These are phyloP conservation scores for Lentinula detonsa DNA, from an alignment of 768 basidiomycete species.

Conservation along the genomic window DNA sequence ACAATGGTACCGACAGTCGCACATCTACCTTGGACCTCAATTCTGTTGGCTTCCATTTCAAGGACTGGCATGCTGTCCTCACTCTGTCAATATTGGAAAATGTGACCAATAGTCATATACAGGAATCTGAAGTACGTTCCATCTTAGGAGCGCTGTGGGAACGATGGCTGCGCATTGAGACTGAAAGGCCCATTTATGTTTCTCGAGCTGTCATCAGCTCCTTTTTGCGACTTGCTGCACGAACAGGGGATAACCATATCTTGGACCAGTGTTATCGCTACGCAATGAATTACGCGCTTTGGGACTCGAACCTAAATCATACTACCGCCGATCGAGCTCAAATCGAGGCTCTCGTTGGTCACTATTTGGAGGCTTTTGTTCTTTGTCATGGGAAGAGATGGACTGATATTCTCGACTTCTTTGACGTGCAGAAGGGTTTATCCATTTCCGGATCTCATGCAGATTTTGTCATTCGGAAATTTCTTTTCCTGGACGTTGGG, in stretches of 20 bases:
- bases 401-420: slow-evolving; percentile 22
- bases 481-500: slow-evolving; percentile 21
- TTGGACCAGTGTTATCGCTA: slow-evolving; percentile 29
- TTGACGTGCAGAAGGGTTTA: slow-evolving; percentile 12
- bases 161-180: slow-evolving; percentile 26
- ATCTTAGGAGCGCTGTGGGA: slow-evolving; percentile 32
- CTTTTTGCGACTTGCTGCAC: slow-evolving; percentile 40
- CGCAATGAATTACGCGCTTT: slow-evolving; percentile 21
- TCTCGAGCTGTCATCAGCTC: slow-evolving; percentile 32
- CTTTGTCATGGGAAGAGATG: slow-evolving; percentile 20
- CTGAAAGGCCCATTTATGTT: slow-evolving; percentile 17
- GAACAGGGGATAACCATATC: slow-evolving; percentile 30
- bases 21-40: not conserved
- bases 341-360: slow-evolving; percentile 25
- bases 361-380: slow-evolving; percentile 26
- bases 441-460: slow-evolving; percentile 10
- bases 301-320: slow-evolving; percentile 12
- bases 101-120: slow-evolving; percentile 9
- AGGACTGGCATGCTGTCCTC: slow-evolving; percentile 35
- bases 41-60: not conserved
- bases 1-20: not conserved
- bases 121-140: slow-evolving; percentile 14
- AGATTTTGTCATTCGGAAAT: slow-evolving; percentile 20
- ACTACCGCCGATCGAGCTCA: slow-evolving; percentile 17
- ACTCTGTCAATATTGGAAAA: slow-evolving; percentile 33